Evolutionary conservation across 2,329 filamentous ascomycete species (phyloP), one percentile per base, ranked within the genome.

Genomic region (Canariomyces notabilis): DNA sequence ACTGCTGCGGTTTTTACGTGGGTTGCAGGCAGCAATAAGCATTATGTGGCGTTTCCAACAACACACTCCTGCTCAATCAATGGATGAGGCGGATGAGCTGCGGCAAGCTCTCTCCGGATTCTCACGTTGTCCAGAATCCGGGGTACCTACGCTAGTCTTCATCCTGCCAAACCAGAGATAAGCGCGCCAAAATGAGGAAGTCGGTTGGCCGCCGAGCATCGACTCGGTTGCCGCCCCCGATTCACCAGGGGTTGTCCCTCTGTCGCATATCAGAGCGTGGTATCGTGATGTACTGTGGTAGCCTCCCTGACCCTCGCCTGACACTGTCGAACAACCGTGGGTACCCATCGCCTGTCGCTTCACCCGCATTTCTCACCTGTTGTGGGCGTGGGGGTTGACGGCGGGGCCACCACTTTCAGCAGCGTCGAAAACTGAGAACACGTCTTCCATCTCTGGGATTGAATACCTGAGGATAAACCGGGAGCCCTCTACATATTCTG

Each of bases 111-210:
- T 40, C 22, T 36, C 33, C 48, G 41, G 45, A 49, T 8, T 29
- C 26, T 29, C 8, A 46, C 41, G 44, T 45, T 50, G 48, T 37
- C 49, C 55, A 44, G 52, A 57, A 59, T 54, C 55, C 47, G 55
- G 57, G 57, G 57, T 55, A 56, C 41, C 26, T 23, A n/a, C n/a
- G n/a, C n/a, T n/a, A 45, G 47, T 48, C 45, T 52, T 37, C 38
- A 31, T 29, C 43, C 12, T 33, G 18, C 6, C 9, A 18, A 19
- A 6, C 20, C 32, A 41, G 37, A 40, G 50, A 50, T 51, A 53
- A 45, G 48, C 40, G 45, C 46, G 45, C 46, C 49, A 44, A n/a
- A n/a, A n/a, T n/a, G n/a, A n/a, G n/a, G n/a, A n/a, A n/a, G n/a
- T n/a, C n/a, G n/a, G n/a, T n/a, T n/a, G n/a, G n/a, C n/a, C n/a